phyloP scores from a whole-genome alignment of 805 yeast genomes.

The Yamadazyma ubonensis region DNA sequence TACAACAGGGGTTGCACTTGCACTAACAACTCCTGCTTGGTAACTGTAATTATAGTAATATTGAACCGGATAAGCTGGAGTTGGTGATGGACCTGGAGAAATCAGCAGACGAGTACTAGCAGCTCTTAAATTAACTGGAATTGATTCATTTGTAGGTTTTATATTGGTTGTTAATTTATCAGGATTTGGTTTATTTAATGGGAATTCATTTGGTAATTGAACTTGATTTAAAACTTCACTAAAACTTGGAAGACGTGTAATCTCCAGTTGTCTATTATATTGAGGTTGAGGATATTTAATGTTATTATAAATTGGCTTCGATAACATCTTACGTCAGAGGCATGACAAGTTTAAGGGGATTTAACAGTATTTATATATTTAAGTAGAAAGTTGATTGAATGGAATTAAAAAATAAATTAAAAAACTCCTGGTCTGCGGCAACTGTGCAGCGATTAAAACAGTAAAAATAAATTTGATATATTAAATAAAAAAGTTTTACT shows the following conservation, averaged over 20 bases:
- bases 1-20: constrained; percentile 1
- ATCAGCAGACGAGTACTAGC: no score
- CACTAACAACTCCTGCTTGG: constrained; percentile 1
- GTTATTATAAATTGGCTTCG: constrained; percentile 17
- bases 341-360: neutral
- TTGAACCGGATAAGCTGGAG: constrained; percentile 15
- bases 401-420: neutral
- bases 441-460: neutral
- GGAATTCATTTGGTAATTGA: constrained; percentile 24
- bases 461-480: neutral
- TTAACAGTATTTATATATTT: neutral
- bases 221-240: constrained; percentile 32
- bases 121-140: no score
- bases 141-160: no score
- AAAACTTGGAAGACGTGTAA: constrained; percentile 29
- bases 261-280: constrained; percentile 10
- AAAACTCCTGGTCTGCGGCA: constrained; percentile 1
- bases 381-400: neutral
- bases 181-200: constrained; percentile 11
- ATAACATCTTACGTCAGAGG: constrained; percentile 12
- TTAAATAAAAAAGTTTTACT: neutral
- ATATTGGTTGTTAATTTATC: no score
- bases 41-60: constrained; percentile 13
- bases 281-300: constrained; percentile 19
- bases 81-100: constrained; percentile 4